Evolutionary conservation across 2,329 filamentous ascomycete species (phyloP), one percentile per base, ranked within the genome.

Genomic region (Aspergillus novoparasiticus): DNA sequence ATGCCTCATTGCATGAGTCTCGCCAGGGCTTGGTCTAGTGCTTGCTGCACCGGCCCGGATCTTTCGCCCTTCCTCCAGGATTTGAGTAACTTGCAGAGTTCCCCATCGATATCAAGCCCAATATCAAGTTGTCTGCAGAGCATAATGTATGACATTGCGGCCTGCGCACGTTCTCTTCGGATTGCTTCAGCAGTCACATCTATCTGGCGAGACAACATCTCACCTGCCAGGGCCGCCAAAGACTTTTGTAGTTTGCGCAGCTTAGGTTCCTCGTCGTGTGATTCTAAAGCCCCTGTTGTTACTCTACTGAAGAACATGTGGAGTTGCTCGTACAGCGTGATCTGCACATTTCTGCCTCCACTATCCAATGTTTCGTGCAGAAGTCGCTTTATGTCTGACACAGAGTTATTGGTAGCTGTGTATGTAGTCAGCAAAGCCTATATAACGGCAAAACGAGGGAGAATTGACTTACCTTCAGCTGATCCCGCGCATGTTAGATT

Each of bases 11-110:
- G 50, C 30, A 8, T 46, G 16, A 62, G 54, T 45, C 67, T 62
- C 34, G 55, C 66, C 59, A 77, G 63, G 59, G 72, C 72, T 66
- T 76, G 69, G 55, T 76, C 75, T 6, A 80, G 70, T 26, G 75
- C 63, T 36, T 71, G 71, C 57, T 73, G 75, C 21, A 81, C 71
- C 55, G 73, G 69, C 34, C 70, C 74, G 57, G 79, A 80, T 71
- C 80, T 69, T 66, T 82, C 81, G 48, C 67, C 66, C 21, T 70
- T 68, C 54, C 74, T 70, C 81, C 81, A 82, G 28, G 59, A 57
- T 58, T 67, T 66, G 39, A 80, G 62, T 46, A 50, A 56, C 54
- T 64, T 63, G 30, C 64, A 68, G 16, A 78, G 60, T 30, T 59
- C 64, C 23, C 69, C 65, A 23, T 63, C 60, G 55, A 77, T 58